These are phyloP conservation scores for Russula compacta DNA, from an alignment of 768 basidiomycete genomes.

Conservation along the genomic window DNA sequence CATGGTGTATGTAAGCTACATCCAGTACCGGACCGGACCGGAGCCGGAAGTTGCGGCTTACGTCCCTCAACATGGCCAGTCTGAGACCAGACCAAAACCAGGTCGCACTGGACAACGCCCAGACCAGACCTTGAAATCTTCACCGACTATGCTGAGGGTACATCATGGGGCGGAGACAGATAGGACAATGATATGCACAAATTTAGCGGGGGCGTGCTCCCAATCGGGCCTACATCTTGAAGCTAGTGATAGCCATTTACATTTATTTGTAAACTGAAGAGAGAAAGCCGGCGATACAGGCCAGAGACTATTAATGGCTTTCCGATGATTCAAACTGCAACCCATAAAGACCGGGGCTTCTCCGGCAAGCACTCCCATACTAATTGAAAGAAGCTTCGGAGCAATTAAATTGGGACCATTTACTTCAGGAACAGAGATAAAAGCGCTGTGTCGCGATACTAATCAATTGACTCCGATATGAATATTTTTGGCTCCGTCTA, in stretches of 20 bases:
- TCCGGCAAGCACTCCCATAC: neutral
- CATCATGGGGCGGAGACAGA: too few relatives aligned
- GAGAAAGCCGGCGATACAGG: too few relatives aligned
- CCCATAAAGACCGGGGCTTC: neutral
- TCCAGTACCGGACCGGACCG: neutral
- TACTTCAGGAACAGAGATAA: slow-evolving; percentile 8
- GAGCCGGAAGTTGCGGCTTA: neutral
- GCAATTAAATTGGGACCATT: neutral
- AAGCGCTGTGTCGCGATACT: slow-evolving; percentile 1
- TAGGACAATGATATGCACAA: too few relatives aligned
- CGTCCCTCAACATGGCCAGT: too few relatives aligned
- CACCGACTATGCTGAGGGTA: too few relatives aligned
- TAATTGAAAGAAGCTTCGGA: neutral
- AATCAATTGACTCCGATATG: slow-evolving; percentile 6
- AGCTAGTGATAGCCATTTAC: too few relatives aligned
- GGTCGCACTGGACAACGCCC: neutral
- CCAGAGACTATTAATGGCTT: neutral
- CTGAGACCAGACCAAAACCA: too few relatives aligned
- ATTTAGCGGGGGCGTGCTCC: too few relatives aligned
- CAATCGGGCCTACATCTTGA: too few relatives aligned
- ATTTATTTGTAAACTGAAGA: too few relatives aligned
- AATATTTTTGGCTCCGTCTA: slow-evolving; percentile 15
- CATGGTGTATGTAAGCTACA: neutral
- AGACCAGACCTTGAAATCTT: neutral
- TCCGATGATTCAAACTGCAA: neutral